Evolutionary conservation across 305 asterid genomes (phyloP), one percentile per base, ranked within the genome.

Genomic region (Withania somnifera): DNA sequence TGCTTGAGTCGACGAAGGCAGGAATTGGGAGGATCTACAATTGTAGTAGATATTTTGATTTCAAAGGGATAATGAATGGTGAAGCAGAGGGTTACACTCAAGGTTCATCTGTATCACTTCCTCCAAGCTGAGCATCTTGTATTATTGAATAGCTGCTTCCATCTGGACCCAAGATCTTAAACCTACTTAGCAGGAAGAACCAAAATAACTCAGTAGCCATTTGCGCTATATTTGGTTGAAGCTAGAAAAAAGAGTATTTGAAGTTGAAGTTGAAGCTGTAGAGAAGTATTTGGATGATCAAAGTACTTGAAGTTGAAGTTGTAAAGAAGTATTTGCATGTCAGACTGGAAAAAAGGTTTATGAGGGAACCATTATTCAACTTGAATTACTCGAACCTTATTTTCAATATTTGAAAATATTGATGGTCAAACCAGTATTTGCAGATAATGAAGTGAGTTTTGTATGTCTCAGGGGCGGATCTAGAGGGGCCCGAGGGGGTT

Each of bases 111-210:
- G 79, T 85, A 84, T 91, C 98, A 79, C 86, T 77, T 75, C 76
- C 88, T 34, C 26, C 86, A 11, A 67, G 64, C 51, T 66, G 86
- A 75, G 77, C 84, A 13, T 84, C 91, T 51, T 85, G 85, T 52
- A 61, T 64, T 40, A 47, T 47, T n/a, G 81, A 17, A 76, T 86
- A 84, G 56, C 36, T 40, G 61, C 91, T 91, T 83, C 97, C 98
- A 77, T 91, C 90, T 42, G 98, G 97, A 75, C 97, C 94, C 91
- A 93, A 82, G 56, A 95, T 85, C 86, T 89, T 84, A 80, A 88
- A 92, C 94, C 98, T 94, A 86, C 64, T 73, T 63, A 28, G 22
- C 58, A 28, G 61, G 24, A 56, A 69, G 84, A 71, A 45, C 79
- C 38, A 71, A 73, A 22, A 42, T 22, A 71, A 71, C 19, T 42